Percentiles rank a stretch among this genome's conserved stretches.
These are phyloP conservation scores for Uncinocarpus reesii DNA, from an alignment of 2,329 filamentous ascomycete species.

Conservation along the genomic window DNA sequence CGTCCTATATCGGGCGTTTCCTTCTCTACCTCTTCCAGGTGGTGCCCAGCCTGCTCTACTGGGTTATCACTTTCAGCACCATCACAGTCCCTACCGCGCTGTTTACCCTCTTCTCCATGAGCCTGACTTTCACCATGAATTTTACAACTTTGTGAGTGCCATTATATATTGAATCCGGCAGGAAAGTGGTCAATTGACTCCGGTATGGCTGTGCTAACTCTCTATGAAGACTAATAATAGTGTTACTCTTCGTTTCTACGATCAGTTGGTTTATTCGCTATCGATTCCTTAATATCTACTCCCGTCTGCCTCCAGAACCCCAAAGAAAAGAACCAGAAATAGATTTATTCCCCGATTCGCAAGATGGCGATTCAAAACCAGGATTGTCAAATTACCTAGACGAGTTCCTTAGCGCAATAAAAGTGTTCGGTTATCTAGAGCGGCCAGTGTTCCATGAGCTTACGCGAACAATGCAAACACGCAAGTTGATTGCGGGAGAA, in stretches of 20 bases:
- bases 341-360: slow-evolving; percentile 86
- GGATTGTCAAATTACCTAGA: slow-evolving; percentile 93
- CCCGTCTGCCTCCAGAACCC: slow-evolving; percentile 81
- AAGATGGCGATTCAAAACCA: slow-evolving; percentile 80
- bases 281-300: slow-evolving; percentile 94
- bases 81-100: slow-evolving; percentile 83
- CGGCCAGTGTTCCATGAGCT: slow-evolving; percentile 95
- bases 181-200: too few relatives aligned
- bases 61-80: slow-evolving; percentile 71
- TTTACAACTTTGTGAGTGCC: slow-evolving; percentile 74
- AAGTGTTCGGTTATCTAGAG: slow-evolving; percentile 95
- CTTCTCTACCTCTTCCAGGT: slow-evolving; percentile 43
- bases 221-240: slow-evolving; percentile 56
- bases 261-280: slow-evolving; percentile 91
- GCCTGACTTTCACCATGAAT: slow-evolving; percentile 96
- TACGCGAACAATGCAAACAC: slow-evolving; percentile 94
- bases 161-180: background rate
- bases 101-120: slow-evolving; percentile 82
- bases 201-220: slow-evolving; percentile 9
- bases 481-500: slow-evolving; percentile 90
- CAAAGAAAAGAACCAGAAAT: slow-evolving; percentile 93
- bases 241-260: slow-evolving; percentile 67
- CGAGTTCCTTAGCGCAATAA: slow-evolving; percentile 96
- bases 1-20: slow-evolving; percentile 11
- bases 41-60: slow-evolving; percentile 57